Base-by-base conservation (phyloP, 2,329 filamentous ascomycete genomes). In the Aspergillus pseudonomiae region DNA sequence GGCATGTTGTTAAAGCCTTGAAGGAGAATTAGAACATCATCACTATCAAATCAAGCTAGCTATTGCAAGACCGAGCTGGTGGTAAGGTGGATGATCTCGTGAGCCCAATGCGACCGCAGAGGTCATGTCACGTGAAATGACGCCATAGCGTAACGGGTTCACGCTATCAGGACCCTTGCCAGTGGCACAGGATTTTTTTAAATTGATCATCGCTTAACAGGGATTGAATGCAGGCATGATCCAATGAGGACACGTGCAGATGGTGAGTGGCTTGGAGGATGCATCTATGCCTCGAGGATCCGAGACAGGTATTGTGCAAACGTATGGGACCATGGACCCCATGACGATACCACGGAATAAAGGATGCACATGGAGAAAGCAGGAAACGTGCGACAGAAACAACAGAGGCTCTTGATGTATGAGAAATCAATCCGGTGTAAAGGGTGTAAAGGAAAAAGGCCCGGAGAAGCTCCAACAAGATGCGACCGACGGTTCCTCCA, bases 101-200 rank as follows among this genome's bases (percentile, higher is more conserved):
- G 9, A n/a, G 7, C 48, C 19, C 4, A 32, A 52, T 32, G 28
- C 28, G 48, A 34, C 48, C 28, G 10, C 16, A 6, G 16, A 4
- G 11, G 6, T 10, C 4, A n/a, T n/a, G 64, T 78, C 75, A 78
- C 75, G 75, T 77, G 75, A 57, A 66, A 74, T 77, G 68, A 71
- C 74, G 74, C 70, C 69, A 78, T 75, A 70, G 56, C 58, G 65
- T 67, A 63, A 64, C 59, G 55, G 12, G 43, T 56, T 74, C 69
- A 68, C 75, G 70, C 60, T 63, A 69, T 64, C 61, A 54, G 57
- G 58, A 57, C 57, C 63, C 62, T 61, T 67, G 67, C 62, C 65
- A 65, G 60, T 65, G 65, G 59, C 66, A 67, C 58, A 57, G 52
- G 57, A 50, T 56, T 61, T 59, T 54, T 28, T 19, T 10, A 61